Percentiles rank a stretch among this genome's conserved stretches.
These are phyloP conservation scores for Epichloe gansuensis DNA, from an alignment of 2,329 filamentous ascomycete species.

Conservation along the genomic window DNA sequence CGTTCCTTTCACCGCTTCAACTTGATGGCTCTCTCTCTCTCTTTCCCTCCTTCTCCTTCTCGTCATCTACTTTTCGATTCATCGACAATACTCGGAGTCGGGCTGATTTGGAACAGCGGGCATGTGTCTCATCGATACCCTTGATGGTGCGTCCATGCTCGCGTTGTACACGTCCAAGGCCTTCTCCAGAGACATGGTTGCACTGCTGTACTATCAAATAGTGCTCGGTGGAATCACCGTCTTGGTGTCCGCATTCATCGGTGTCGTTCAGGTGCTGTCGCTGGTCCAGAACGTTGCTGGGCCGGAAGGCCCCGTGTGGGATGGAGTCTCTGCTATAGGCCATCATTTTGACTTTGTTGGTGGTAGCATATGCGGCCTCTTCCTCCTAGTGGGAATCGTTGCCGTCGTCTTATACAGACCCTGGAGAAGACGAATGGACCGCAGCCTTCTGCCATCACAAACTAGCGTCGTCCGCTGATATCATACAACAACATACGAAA, in stretches of 20 bases:
- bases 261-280: slow-evolving; percentile 69
- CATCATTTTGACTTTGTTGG: slow-evolving; percentile 81
- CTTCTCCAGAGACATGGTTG: slow-evolving; percentile 69
- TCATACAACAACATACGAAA: too few relatives aligned
- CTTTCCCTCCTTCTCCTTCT: too few relatives aligned
- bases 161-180: slow-evolving; percentile 73
- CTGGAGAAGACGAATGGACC: slow-evolving; percentile 48
- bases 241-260: slow-evolving; percentile 72
- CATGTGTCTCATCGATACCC: slow-evolving; percentile 91
- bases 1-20: not conserved
- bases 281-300: slow-evolving; percentile 65
- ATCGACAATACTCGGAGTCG: not conserved
- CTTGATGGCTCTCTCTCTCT: not conserved
- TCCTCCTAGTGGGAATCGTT: slow-evolving; percentile 61
- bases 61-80: not conserved
- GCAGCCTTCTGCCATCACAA: not conserved
- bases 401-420: slow-evolving; percentile 67
- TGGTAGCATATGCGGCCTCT: slow-evolving; percentile 73
- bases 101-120: slow-evolving; percentile 40
- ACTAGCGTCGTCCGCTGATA: not conserved
- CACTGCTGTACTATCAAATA: slow-evolving; percentile 87
- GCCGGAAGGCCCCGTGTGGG: slow-evolving; percentile 72
- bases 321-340: slow-evolving; percentile 62
- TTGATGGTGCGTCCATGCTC: slow-evolving; percentile 91
- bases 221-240: slow-evolving; percentile 77